Conservation (phyloP, 768 basidiomycete genomes). For the Imleria badia region DNA sequence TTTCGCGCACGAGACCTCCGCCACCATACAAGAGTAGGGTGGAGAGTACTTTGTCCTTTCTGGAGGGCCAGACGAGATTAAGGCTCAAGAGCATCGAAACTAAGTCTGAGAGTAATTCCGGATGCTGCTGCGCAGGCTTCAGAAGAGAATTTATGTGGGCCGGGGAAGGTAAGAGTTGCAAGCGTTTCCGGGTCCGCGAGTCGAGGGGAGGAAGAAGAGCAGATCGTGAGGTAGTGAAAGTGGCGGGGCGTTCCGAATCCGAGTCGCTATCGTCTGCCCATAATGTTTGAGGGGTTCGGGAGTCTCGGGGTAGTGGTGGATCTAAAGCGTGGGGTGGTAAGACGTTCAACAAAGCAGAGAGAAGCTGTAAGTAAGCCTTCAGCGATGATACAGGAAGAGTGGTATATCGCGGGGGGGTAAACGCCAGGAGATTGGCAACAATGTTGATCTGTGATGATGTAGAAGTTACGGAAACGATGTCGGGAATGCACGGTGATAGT, state of each 20-base stretch:
- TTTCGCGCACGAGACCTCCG: slow-evolving; percentile 66
- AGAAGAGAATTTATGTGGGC: slow-evolving; percentile 58
- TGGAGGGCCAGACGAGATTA: slow-evolving; percentile 56
- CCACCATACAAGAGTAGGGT: slow-evolving; percentile 50
- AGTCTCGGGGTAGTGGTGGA: slow-evolving; percentile 32
- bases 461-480: slow-evolving; percentile 34
- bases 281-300: slow-evolving; percentile 4
- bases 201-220: slow-evolving; percentile 52
- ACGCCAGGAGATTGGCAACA: slow-evolving; percentile 67
- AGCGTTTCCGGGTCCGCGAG: slow-evolving; percentile 57
- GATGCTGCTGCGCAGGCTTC: slow-evolving; percentile 39
- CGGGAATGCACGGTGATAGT: slow-evolving; percentile 29
- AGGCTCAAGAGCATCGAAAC: slow-evolving; percentile 59
- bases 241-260: slow-evolving; percentile 36
- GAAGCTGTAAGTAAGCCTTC: slow-evolving; percentile 52
- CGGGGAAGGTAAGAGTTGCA: slow-evolving; percentile 54
- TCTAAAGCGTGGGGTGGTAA: slow-evolving; percentile 57
- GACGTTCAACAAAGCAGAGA: slow-evolving; percentile 48
- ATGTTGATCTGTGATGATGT: slow-evolving; percentile 51
- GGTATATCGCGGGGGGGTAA: slow-evolving; percentile 62
- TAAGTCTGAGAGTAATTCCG: slow-evolving; percentile 45
- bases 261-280: slow-evolving; percentile 39
- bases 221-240: slow-evolving; percentile 35
- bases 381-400: slow-evolving; percentile 46
- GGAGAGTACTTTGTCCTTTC: slow-evolving; percentile 57